Evolutionary conservation across 306 rosid species (phyloP).

Genomic region (Acacia acuminata): DNA sequence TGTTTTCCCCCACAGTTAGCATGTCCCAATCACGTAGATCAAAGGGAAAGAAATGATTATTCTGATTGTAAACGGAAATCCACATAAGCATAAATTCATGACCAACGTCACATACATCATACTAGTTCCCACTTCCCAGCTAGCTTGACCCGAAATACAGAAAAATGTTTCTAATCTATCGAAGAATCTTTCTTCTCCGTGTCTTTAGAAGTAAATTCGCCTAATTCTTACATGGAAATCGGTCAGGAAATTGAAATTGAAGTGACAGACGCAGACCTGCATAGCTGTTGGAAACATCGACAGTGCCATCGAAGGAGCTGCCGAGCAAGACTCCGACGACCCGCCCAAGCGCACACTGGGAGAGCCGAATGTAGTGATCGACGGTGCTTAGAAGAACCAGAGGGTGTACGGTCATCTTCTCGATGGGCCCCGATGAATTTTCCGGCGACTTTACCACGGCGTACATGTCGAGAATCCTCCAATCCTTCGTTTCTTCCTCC

Average conservation of each 20-base stretch:
- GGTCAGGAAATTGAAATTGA: not conserved
- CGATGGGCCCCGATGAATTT: constrained; percentile 49
- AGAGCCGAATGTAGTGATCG: constrained; percentile 71
- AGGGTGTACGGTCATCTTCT: constrained; percentile 71
- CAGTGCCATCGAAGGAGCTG: constrained; percentile 59
- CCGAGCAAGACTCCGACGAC: constrained; percentile 74
- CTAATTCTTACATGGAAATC: no score
- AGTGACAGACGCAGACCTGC: constrained; percentile 41
- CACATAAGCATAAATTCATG: not conserved
- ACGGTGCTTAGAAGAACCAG: constrained; percentile 72
- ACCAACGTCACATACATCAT: no score
- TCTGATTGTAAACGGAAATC: not conserved
- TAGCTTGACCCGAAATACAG: no score
- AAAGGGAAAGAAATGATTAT: not conserved
- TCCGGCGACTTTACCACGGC: constrained; percentile 61
- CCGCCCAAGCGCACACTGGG: constrained; percentile 22
- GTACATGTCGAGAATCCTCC: constrained; percentile 45
- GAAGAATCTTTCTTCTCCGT: not conserved
- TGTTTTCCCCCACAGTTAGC: no score
- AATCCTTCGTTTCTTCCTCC: not conserved
- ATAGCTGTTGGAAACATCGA: constrained; percentile 68
- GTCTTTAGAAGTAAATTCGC: not conserved
- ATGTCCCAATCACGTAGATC: no score
- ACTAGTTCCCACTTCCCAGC: no score
- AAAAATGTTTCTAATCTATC: not conserved